These are phyloP conservation scores for Acorus calamus DNA, from an alignment of 106 monocot genomes.

Conservation along the genomic window DNA sequence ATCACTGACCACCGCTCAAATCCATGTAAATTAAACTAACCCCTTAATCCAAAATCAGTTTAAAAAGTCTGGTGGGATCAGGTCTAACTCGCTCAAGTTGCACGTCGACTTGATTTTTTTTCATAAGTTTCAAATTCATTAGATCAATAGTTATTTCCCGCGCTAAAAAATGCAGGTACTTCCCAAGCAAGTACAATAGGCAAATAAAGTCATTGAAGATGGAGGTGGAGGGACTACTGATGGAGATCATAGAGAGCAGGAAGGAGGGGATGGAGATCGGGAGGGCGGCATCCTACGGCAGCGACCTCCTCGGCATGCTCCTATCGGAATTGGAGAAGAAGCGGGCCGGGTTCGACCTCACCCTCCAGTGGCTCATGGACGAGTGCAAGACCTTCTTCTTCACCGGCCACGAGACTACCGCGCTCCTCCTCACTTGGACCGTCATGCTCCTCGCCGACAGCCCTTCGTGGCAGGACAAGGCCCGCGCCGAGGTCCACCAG, in stretches of 20 bases:
- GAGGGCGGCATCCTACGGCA: constrained; percentile 50
- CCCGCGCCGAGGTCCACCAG: constrained; percentile 47
- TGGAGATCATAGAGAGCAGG: constrained; percentile 62
- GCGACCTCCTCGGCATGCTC: constrained; percentile 61
- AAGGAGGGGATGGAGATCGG: constrained; percentile 55
- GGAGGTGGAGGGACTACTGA: constrained; percentile 55
- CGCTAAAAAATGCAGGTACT: constrained; percentile 33
- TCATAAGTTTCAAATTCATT: no score
- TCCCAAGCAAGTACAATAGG: constrained; percentile 75
- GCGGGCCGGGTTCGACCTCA: constrained; percentile 31
- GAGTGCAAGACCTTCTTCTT: constrained; percentile 98
- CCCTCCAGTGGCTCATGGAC: constrained; percentile 60
- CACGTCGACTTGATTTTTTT: background rate
- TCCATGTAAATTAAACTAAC: no score
- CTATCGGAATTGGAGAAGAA: constrained; percentile 49
- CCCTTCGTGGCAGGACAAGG: constrained; percentile 75
- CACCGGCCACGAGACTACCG: constrained; percentile 86
- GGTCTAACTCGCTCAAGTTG: constrained; percentile 12
- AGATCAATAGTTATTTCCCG: no score
- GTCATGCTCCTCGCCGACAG: constrained; percentile 92
- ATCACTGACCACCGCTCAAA: no score
- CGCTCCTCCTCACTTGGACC: constrained; percentile 83
- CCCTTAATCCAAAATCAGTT: no score
- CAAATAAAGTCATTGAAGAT: constrained; percentile 58
- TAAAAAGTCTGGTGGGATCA: no score